Conservation (phyloP, 805 yeast species). For the Lipomyces chichibuensis region DNA sequence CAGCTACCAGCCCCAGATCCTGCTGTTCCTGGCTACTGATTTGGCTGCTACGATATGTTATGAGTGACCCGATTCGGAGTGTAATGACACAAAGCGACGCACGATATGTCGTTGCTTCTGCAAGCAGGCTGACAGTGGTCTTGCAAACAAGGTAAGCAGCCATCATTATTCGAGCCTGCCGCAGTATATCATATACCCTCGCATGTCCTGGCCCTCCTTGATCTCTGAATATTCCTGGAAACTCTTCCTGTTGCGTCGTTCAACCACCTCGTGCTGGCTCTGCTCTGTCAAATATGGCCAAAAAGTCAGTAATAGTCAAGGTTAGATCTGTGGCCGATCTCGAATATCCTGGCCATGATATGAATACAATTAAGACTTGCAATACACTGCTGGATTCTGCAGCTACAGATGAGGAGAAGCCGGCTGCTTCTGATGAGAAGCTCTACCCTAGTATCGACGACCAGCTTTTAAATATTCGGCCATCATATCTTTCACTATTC, state of each 20-base stretch:
- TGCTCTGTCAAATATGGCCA: not conserved
- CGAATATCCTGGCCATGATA: not conserved
- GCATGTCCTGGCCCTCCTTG: not conserved
- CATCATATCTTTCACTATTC: slow-evolving; percentile 18
- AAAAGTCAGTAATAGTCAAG: not conserved
- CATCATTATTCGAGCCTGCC: not conserved
- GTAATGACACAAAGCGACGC: not conserved
- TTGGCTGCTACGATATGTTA: not conserved
- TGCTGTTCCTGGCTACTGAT: not conserved
- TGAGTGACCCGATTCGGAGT: not conserved
- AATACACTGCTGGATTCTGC: not conserved
- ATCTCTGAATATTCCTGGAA: not conserved
- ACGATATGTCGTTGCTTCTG: not conserved
- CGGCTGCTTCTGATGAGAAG: not conserved
- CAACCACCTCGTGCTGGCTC: not conserved
- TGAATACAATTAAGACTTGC: not conserved
- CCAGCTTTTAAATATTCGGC: slow-evolving; percentile 9
- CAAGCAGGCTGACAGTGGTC: not conserved
- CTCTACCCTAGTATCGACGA: not conserved
- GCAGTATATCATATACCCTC: not conserved
- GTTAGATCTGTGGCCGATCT: not conserved
- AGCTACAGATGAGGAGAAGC: not conserved
- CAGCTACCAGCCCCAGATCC: not conserved
- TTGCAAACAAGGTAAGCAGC: not conserved
- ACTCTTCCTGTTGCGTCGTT: not conserved